Evolutionary conservation across 352 stramenopile species (phyloP).

Genomic region (Blastocystis sp.): DNA sequence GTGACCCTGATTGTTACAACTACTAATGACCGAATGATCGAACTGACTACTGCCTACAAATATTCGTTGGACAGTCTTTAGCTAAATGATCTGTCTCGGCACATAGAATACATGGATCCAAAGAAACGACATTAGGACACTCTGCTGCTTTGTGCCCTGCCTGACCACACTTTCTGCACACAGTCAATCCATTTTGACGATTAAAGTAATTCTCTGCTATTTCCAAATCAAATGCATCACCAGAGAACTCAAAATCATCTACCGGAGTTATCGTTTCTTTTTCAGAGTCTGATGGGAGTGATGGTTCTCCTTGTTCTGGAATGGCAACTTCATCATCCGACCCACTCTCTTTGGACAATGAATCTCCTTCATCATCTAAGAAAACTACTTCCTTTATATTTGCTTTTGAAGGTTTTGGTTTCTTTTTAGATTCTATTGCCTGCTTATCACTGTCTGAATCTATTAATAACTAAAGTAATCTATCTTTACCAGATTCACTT

Average conservation of each 20-base stretch:
- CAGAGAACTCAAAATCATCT: not conserved
- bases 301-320: not conserved
- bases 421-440: not conserved
- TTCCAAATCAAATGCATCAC: constrained; percentile 6
- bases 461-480: not conserved
- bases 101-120: constrained; percentile 12
- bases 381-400: constrained; percentile 54
- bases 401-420: not conserved
- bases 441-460: not conserved
- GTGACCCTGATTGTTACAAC: constrained; percentile 29
- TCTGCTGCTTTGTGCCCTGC: constrained; percentile 3
- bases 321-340: not conserved
- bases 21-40: not conserved
- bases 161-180: constrained; percentile 14
- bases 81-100: not conserved
- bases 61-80: not conserved
- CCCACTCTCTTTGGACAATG: not conserved
- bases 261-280: not conserved
- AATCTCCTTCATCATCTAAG: constrained; percentile 15
- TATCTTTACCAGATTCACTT: not conserved
- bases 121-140: not conserved
- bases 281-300: not conserved
- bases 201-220: constrained; percentile 33
- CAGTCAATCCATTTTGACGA: constrained; percentile 16
- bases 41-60: not conserved